Percentiles rank a stretch among this genome's conserved stretches.
These are phyloP conservation scores for Fusarium sp. DNA, from an alignment of 2,329 filamentous ascomycete species.

Conservation along the genomic window DNA sequence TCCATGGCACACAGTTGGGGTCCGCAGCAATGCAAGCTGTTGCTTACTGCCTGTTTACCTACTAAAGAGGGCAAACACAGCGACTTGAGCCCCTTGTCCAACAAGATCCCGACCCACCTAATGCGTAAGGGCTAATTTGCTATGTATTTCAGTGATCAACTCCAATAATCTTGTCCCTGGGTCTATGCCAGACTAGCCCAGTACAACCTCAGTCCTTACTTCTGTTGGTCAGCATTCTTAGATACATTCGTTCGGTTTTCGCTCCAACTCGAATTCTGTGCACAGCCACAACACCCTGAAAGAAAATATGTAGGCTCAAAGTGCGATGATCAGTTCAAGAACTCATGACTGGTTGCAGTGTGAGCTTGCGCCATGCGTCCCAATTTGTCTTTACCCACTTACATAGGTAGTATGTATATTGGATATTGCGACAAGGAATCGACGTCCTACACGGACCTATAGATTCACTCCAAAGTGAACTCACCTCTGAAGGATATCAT, in stretches of 20 bases:
- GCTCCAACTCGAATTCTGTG: background rate
- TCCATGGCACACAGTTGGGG: background rate
- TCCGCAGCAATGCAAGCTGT: background rate
- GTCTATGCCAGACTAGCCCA: background rate
- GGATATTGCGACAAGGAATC: background rate
- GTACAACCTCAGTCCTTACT: background rate
- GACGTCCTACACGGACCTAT: background rate
- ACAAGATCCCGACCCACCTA: background rate
- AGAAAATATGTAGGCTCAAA: background rate
- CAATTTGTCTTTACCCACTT: background rate
- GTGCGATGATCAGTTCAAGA: too few species aligned
- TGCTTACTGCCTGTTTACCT: constrained; percentile 8
- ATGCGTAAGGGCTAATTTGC: background rate
- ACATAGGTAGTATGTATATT: background rate
- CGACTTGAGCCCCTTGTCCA: constrained; percentile 6
- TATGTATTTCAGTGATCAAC: background rate
- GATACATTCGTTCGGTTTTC: background rate
- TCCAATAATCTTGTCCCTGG: background rate
- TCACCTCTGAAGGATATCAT: background rate
- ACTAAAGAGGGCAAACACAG: background rate
- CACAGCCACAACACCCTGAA: constrained; percentile 12
- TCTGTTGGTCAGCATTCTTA: constrained; percentile 9
- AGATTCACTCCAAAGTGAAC: background rate
- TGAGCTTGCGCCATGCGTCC: background rate
- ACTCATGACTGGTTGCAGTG: background rate